Evolutionary conservation across 208 protist genomes (phyloP).

Genomic region (Leishmania amazonensis): DNA sequence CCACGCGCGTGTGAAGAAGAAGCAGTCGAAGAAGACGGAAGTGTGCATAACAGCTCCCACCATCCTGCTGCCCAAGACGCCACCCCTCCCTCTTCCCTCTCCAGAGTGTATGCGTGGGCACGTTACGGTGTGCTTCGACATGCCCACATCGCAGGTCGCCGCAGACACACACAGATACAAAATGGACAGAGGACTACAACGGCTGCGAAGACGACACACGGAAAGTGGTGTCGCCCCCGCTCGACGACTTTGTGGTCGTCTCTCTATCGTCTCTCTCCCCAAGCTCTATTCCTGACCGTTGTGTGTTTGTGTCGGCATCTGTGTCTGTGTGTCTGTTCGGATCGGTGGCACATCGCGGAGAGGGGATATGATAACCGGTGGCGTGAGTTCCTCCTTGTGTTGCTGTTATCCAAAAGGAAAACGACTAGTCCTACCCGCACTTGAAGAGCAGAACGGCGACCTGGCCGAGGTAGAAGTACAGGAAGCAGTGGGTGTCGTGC

Average conservation of each 20-base stretch:
- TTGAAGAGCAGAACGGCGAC: conserved; percentile 99
- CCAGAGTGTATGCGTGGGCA: neutral
- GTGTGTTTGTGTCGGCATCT: neutral
- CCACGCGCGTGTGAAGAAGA: neutral
- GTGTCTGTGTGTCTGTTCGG: neutral
- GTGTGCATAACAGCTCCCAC: neutral
- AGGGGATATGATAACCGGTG: neutral
- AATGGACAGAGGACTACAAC: neutral
- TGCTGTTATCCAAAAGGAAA: neutral
- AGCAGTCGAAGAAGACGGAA: neutral
- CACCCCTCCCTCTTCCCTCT: neutral
- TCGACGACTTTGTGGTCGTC: neutral
- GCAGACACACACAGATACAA: neutral
- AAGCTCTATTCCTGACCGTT: neutral
- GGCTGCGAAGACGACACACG: neutral
- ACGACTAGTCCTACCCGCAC: conserved; percentile 51
- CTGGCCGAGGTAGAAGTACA: conserved; percentile 99
- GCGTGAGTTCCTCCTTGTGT: neutral
- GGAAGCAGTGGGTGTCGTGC: conserved; percentile 99
- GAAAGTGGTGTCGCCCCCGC: neutral
- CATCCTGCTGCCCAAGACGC: neutral
- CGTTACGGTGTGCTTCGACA: neutral
- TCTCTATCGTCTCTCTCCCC: neutral
- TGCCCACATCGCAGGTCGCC: neutral
- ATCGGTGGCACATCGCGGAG: neutral